A percentile compares a stretch with the other conserved stretches of the same genome.
Evolutionary conservation across 768 basidiomycete species (phyloP).

Genomic region (Leccinum aurantiacum): DNA sequence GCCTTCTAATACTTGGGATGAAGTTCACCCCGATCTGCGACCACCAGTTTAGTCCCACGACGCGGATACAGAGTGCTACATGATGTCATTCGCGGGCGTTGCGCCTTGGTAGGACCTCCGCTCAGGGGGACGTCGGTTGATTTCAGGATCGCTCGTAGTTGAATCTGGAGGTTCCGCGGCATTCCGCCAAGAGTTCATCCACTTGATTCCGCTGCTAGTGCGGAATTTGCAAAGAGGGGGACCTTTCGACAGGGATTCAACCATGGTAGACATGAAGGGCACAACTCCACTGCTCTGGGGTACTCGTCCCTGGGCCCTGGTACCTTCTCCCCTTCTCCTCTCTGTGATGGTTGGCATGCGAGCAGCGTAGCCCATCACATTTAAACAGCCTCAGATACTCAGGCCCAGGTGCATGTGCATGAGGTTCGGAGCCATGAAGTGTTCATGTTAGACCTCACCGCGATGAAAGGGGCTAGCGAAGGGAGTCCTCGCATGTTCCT

Average conservation of each 20-base stretch:
- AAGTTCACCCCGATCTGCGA: background rate
- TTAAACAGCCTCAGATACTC: background rate
- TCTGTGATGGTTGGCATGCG: background rate
- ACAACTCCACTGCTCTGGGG: background rate
- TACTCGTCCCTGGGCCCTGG: background rate
- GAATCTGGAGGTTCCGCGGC: background rate
- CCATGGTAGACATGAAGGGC: conserved; percentile 1
- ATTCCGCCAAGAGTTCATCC: background rate
- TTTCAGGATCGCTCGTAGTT: background rate
- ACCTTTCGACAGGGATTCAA: background rate
- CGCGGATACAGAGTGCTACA: background rate
- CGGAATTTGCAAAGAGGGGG: background rate
- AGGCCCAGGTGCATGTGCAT: background rate
- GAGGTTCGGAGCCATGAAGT: background rate
- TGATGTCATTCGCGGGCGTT: conserved; percentile 24
- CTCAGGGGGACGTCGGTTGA: background rate
- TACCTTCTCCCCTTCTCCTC: background rate
- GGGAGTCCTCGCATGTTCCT: background rate
- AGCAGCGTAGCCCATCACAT: background rate
- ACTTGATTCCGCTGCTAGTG: background rate
- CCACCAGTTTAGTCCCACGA: background rate
- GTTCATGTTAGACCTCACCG: background rate
- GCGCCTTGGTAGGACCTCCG: background rate
- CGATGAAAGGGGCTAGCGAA: background rate
- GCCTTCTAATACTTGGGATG: background rate